Conservation (phyloP, 164 flowering plant species). For the Hamamelis virginiana region DNA sequence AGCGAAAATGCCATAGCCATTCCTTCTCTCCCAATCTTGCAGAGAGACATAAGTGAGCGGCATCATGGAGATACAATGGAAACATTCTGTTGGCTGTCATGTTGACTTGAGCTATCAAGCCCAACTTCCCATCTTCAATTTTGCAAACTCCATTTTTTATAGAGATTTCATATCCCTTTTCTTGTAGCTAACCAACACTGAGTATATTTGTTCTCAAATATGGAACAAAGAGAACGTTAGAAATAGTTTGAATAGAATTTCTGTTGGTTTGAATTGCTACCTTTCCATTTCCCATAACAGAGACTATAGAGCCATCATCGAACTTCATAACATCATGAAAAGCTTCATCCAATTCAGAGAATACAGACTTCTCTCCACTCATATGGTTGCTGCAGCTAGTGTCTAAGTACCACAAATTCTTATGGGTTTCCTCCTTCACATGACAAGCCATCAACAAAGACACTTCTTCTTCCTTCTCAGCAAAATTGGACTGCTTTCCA, state of each 20-base stretch:
- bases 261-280: constrained; percentile 3
- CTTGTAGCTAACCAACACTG: too few relatives aligned
- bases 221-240: constrained; percentile 20
- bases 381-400: constrained; percentile 12
- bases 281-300: constrained; percentile 18
- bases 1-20: too few relatives aligned
- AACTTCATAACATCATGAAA: constrained; percentile 7
- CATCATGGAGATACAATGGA: constrained; percentile 3
- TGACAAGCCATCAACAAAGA: too few relatives aligned
- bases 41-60: too few relatives aligned
- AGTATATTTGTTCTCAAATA: constrained; percentile 16
- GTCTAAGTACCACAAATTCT: constrained; percentile 14
- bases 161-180: too few relatives aligned
- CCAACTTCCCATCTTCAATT: constrained; percentile 16
- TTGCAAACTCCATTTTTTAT: constrained; percentile 11
- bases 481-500: constrained; percentile 1
- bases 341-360: constrained; percentile 14
- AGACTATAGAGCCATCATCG: constrained; percentile 14
- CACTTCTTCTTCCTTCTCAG: too few relatives aligned
- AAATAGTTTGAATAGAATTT: constrained; percentile 4
- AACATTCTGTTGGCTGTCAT: constrained; percentile 9
- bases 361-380: constrained; percentile 8
- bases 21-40: too few relatives aligned
- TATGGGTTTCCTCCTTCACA: neutral
- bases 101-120: constrained; percentile 11